phyloP scores from a whole-genome alignment of 768 basidiomycete genomes.

The Podaxis sp. region DNA sequence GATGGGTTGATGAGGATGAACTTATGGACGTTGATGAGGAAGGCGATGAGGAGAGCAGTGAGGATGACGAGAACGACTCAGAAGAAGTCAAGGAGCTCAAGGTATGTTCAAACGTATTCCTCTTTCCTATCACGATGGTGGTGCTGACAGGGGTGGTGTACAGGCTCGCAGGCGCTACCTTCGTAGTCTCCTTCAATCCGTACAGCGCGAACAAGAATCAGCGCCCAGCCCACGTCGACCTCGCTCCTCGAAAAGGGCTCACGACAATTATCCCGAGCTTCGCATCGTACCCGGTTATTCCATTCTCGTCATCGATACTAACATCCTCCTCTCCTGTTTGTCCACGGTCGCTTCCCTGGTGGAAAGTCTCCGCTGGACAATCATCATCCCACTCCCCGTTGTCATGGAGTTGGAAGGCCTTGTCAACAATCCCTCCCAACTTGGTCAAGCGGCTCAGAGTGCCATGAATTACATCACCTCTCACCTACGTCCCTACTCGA shows the following conservation, averaged over 20 bases:
- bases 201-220: slow-evolving; percentile 27
- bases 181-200: slow-evolving; percentile 55
- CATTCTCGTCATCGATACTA: slow-evolving; percentile 89
- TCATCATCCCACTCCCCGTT: slow-evolving; percentile 89
- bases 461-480: slow-evolving; percentile 75
- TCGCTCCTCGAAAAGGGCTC: slow-evolving; percentile 22
- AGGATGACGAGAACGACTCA: slow-evolving; percentile 63
- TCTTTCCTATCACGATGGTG: slow-evolving; percentile 6
- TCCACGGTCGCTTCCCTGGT: slow-evolving; percentile 68
- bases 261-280: slow-evolving; percentile 36
- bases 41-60: slow-evolving; percentile 42
- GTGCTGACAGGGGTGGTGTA: slow-evolving; percentile 14
- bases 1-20: slow-evolving; percentile 56
- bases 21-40: slow-evolving; percentile 71
- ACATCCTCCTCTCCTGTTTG: slow-evolving; percentile 86
- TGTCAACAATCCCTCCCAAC: slow-evolving; percentile 49
- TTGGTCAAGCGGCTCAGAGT: slow-evolving; percentile 69
- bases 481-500: slow-evolving; percentile 68
- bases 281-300: slow-evolving; percentile 81
- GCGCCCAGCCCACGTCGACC: slow-evolving; percentile 23
- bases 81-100: slow-evolving; percentile 78
- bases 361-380: slow-evolving; percentile 79
- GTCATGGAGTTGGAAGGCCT: slow-evolving; percentile 98
- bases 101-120: slow-evolving; percentile 35
- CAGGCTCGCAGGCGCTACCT: slow-evolving; percentile 76